Evolutionary conservation across 345 rosid species (phyloP), one percentile per base, ranked within the genome.

Genomic region (Kernera saxatilis): DNA sequence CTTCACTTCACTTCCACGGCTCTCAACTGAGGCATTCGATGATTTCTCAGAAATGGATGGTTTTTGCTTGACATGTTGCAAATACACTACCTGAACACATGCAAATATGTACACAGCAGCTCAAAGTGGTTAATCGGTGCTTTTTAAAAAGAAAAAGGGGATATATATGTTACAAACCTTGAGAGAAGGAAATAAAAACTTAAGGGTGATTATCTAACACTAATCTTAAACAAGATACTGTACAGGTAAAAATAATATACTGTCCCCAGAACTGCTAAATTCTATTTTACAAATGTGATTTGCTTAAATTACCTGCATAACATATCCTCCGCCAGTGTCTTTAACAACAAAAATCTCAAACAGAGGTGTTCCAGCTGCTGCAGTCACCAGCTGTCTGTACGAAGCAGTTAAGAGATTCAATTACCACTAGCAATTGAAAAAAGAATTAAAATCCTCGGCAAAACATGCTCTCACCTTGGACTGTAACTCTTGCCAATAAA

Each of bases 331-430:
- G 12, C 82, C 85, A 30, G 72, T 77, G 63, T 89, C 88, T 83
- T 85, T 91, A 74, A 86, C 93, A 71, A 91, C 88, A 61, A 87
- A 93, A 79, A 93, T 86, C 82, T 93, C 98, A 79, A 91, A 93
- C n/a, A 93, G 75, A 17, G 93, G 97, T 72, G 88, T 86, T 76
- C 98, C 98, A 70, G 91, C 82, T 59, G 91, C 85, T 73, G 84
- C 83, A 72, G 85, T 82, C 64, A 82, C 85, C 85, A 93, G 77
- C 80, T 93, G 96, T 81, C 98, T 93, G 92, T 63, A 82, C 33
- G 66, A 81, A 82, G 64, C 26, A 66, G 62, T 72, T 6, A 54
- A 11, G 73, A 22, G 51, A 52, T 17, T 75, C 41, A 36, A 32
- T 12, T 65, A 33, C 52, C 22, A 78, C 49, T 3, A 56, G 18